Conservation (phyloP, 148 eudicot species). For the Heliosperma pusillum region DNA sequence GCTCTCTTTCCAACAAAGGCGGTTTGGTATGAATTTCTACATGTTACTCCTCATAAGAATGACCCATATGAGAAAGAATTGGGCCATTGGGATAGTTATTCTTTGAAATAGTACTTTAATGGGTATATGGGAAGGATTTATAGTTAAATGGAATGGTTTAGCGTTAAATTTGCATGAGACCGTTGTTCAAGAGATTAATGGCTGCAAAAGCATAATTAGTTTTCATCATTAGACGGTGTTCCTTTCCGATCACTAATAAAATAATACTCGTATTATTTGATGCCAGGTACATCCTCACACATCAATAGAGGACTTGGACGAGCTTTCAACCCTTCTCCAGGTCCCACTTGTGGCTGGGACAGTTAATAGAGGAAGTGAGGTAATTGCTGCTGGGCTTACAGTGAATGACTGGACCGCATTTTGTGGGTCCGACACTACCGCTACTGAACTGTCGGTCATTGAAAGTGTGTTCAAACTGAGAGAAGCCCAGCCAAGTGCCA, state of each 20-base stretch:
- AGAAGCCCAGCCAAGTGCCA: conserved; percentile 59
- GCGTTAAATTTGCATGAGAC: not conserved
- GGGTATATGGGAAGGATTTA: too few relatives aligned
- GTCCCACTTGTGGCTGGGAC: conserved; percentile 96
- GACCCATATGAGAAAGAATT: too few relatives aligned
- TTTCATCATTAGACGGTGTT: not conserved
- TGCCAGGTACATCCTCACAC: conserved; percentile 92
- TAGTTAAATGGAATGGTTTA: too few relatives aligned
- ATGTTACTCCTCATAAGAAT: too few relatives aligned
- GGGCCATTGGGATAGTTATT: too few relatives aligned
- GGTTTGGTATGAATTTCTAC: conserved; percentile 60
- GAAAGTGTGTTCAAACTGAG: conserved; percentile 92
- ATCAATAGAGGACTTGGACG: conserved; percentile 92
- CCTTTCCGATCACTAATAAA: not conserved
- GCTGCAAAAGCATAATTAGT: too few relatives aligned
- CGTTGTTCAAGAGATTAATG: too few relatives aligned
- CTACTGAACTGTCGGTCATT: conserved; percentile 81
- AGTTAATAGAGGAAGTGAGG: conserved; percentile 91
- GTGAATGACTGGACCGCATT: conserved; percentile 98
- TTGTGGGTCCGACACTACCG: conserved; percentile 93
- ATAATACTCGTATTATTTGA: not conserved
- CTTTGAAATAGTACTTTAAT: too few relatives aligned
- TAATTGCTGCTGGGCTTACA: conserved; percentile 74
- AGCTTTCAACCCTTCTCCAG: conserved; percentile 90
- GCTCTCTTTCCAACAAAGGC: conserved; percentile 76